Percentiles rank a stretch among this genome's conserved stretches.
These are phyloP conservation scores for Metrosideros polymorpha DNA, from an alignment of 441 rosid species.

Conservation along the genomic window DNA sequence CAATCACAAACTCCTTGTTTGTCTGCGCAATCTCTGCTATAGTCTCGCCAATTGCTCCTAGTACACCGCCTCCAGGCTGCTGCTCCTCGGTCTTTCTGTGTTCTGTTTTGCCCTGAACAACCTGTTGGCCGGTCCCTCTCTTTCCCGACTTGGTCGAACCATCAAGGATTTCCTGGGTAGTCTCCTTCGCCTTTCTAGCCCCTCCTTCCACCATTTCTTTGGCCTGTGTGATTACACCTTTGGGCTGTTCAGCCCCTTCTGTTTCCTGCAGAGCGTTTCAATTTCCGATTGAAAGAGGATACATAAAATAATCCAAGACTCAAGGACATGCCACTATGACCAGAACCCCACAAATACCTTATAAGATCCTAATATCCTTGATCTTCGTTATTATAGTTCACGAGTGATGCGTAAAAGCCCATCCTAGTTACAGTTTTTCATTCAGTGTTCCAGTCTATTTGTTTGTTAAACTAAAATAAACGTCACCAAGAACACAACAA, in stretches of 20 bases:
- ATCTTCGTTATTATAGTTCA: not conserved
- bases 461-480: not conserved
- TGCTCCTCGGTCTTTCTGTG: not conserved
- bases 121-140: not conserved
- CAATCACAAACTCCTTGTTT: too few relatives aligned
- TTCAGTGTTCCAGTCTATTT: not conserved
- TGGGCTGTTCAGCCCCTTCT: not conserved
- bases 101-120: not conserved
- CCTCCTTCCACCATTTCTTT: not conserved
- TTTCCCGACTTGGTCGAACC: not conserved
- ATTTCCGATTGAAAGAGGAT: not conserved
- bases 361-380: not conserved
- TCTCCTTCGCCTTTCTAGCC: not conserved
- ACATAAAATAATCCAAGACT: not conserved
- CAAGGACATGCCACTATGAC: not conserved
- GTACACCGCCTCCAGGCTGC: slow-evolving; percentile 20
- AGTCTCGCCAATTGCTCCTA: too few relatives aligned
- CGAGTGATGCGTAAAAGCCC: not conserved
- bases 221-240: not conserved
- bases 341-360: not conserved
- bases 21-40: too few relatives aligned
- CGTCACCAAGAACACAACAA: not conserved
- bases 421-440: not conserved
- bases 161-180: not conserved
- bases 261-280: not conserved